Base-by-base conservation (phyloP, 2,329 filamentous ascomycete genomes). In the Fusarium camptoceras region DNA sequence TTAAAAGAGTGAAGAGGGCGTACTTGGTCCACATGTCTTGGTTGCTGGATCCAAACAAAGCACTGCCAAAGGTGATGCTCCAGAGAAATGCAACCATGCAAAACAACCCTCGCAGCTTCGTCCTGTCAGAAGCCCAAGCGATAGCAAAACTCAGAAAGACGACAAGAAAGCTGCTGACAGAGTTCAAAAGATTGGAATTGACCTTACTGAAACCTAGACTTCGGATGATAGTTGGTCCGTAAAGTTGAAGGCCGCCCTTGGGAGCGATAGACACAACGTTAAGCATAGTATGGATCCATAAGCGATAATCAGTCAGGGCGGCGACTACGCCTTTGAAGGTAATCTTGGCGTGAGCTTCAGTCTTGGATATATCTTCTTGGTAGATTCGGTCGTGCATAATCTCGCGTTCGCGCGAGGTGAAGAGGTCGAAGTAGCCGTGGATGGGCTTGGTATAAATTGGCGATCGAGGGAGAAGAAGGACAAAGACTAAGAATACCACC, bases 241-340 rank as follows among this genome's bases (percentile, higher is more conserved):
- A 76, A 1, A 74, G 73, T 44, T 74, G 73, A 30, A 76, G 55
- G 1, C 72, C 73, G 3, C 71, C 70, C n/a, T 75, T 76, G 15
- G 73, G 72, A 4, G 72, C 70, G 6, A 76, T 56, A 7, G 59
- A 60, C 0, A 74, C 59, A 5, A 76, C 16, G 22, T 74, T 75
- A 2, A 74, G 58, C 15, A 68, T 46, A 8, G 65, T 59, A 31
- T 76, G 70, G 3, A 72, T 55, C 66, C 69, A 76, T 5, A 76
- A 15, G 0, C 64, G 57, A 27, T 61, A 71, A 10, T 74, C 50
- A 1, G 51, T 12, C 9, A 71, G 31, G 9, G 73, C 69, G 1
- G 18, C 8, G 1, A 43, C 9, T 3, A 75, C 16, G 0, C 41
- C 60, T 1, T 41, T 31, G 6, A 73, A 8, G 1, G 57, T 64